Evolutionary conservation across 345 rosid species (phyloP), one percentile per base, ranked within the genome.

Genomic region (Aethionema arabicum): DNA sequence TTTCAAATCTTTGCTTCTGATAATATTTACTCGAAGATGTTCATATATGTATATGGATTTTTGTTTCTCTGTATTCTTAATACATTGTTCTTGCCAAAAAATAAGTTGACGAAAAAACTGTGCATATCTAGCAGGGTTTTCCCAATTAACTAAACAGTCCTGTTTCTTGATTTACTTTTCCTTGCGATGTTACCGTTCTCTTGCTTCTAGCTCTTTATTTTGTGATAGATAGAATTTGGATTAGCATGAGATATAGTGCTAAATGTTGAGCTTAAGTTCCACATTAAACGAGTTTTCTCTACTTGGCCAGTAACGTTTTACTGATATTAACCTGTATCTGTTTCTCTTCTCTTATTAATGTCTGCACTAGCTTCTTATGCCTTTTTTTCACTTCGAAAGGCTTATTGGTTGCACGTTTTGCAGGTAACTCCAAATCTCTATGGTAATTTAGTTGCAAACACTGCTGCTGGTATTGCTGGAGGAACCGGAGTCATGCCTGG

Each of bases 401-500:
- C 2, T 27, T 49, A 33, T 41, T 41, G 16, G 15, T 31, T 11
- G 3, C 13, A 43, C 49, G 49, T 43, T 74, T 66, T 75, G 78
- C 76, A 87, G 97, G 93, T 91, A 53, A 91, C 95, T 3, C 96
- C 98, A 14, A 88, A 91, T 80, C 96, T 91, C 43, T 91, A 91
- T 29, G 98, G 98, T 30, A 91, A 91, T 58, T 80, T 91, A 31
- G 83, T 91, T 38, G 95, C 98, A 58, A 91, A 91, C 71, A 88
- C 98, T 47, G 98, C 96, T 6, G 98, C 96, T 55, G 96, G 98
- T 73, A 91, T 91, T 56, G 95, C 98, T 70, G 96, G 96, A 76
- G 96, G 98, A 32, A 88, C 98, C 0, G 96, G 98, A 74, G 92
- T 88, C 53, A 91, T 91, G 98, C 96, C 98, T 7, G 96, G 98